Conservation (phyloP, 78 protist species). For the Paratrimastix pyriformis region DNA sequence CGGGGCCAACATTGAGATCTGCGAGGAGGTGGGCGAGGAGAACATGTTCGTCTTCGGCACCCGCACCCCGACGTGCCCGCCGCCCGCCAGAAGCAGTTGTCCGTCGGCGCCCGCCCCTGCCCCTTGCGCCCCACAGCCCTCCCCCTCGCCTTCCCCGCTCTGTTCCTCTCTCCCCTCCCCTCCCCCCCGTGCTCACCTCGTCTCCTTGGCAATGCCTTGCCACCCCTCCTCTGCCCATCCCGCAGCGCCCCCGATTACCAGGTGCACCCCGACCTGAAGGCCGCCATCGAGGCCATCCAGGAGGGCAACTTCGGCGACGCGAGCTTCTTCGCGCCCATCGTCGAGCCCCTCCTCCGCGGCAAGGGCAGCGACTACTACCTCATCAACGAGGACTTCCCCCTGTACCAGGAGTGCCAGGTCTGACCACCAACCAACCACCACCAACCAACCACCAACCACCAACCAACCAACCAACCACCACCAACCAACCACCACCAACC, state of each 20-base stretch:
- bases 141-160: conserved; percentile 15
- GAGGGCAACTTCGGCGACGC: conserved; percentile 50
- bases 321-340: conserved; percentile 28
- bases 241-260: conserved; percentile 16
- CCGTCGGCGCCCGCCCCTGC: not conserved
- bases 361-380: conserved; percentile 56
- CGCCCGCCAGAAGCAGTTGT: not conserved
- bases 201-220: not conserved
- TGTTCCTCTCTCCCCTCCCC: not conserved
- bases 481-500: too few relatives aligned
- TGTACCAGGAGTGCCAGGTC: conserved; percentile 22
- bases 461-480: too few relatives aligned
- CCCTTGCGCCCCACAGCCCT: not conserved
- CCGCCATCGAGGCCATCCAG: conserved; percentile 51
- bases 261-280: conserved; percentile 35
- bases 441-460: too few relatives aligned
- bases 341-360: conserved; percentile 33
- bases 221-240: not conserved
- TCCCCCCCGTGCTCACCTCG: not conserved
- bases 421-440: not conserved
- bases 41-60: conserved; percentile 69
- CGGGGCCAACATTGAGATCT: conserved; percentile 88
- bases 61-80: conserved; percentile 10
- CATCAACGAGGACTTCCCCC: conserved; percentile 47
- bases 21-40: conserved; percentile 60